Evolutionary conservation across 768 basidiomycete species (phyloP).

Genomic region (Tylopilus plumbeoviolaceoides): DNA sequence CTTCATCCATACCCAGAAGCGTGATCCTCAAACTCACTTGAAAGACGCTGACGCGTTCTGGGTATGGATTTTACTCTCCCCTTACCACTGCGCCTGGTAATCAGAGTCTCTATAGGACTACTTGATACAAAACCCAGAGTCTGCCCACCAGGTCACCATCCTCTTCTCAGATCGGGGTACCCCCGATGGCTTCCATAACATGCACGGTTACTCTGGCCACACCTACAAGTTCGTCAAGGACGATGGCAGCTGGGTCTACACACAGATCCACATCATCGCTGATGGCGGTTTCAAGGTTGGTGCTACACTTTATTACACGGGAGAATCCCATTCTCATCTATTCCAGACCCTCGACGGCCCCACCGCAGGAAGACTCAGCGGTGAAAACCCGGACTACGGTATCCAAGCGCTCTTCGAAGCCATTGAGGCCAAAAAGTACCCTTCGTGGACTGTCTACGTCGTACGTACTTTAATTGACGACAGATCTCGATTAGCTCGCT

Average conservation of each 20-base stretch:
- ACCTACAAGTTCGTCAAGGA: constrained; percentile 85
- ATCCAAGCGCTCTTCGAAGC: constrained; percentile 73
- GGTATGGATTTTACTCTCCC: constrained; percentile 36
- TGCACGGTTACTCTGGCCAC: constrained; percentile 94
- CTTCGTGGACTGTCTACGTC: constrained; percentile 85
- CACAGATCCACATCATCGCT: constrained; percentile 77
- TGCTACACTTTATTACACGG: not conserved
- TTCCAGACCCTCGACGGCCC: constrained; percentile 64
- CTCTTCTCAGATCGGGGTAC: constrained; percentile 94
- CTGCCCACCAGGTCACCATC: constrained; percentile 86
- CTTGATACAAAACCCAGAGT: constrained; percentile 82
- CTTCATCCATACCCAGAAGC: constrained; percentile 92
- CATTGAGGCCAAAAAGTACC: constrained; percentile 77
- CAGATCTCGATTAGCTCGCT: constrained; percentile 1
- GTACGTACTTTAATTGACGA: constrained; percentile 39
- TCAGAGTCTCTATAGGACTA: constrained; percentile 59
- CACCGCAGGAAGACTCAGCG: constrained; percentile 61
- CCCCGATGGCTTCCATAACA: constrained; percentile 80
- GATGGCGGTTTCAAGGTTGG: constrained; percentile 79
- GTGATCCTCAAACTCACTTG: constrained; percentile 87
- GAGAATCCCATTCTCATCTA: constrained; percentile 1
- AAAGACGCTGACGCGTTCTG: constrained; percentile 86
- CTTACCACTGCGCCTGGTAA: not conserved
- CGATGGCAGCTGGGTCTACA: constrained; percentile 81
- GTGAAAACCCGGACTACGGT: constrained; percentile 82